Percentiles rank a stretch among this genome's conserved stretches.
Evolutionary conservation across 2,329 filamentous ascomycete genomes (phyloP).

Genomic region (Colletotrichum destructivum): DNA sequence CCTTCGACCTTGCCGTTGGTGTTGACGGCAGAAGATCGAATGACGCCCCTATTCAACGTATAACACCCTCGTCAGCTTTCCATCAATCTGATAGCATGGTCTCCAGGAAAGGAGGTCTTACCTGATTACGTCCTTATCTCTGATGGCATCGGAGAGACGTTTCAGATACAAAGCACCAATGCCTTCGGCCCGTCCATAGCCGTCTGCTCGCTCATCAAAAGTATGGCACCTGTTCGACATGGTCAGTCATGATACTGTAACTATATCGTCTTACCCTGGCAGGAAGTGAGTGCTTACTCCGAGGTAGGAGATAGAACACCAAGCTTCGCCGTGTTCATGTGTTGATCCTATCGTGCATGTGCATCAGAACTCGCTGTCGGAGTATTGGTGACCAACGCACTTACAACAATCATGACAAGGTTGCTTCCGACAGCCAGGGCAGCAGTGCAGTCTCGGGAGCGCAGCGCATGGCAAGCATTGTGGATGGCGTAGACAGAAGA

Average conservation of each 20-base stretch:
- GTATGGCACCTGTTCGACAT: conserved; percentile 3
- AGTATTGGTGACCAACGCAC: not conserved
- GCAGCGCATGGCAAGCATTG: not conserved
- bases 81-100: not conserved
- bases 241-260: not conserved
- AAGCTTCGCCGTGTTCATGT: conserved; percentile 2
- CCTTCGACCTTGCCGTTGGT: not conserved
- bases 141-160: not conserved
- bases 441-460: not conserved
- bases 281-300: not conserved
- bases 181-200: not conserved
- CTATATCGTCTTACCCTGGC: not conserved
- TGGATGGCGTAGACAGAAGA: not conserved
- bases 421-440: conserved; percentile 8
- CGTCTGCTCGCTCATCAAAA: not conserved
- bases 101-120: not conserved
- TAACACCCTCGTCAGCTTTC: not conserved
- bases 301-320: not conserved
- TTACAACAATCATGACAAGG: conserved; percentile 12
- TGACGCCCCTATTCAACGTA: not conserved
- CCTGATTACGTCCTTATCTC: not conserved
- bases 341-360: not conserved
- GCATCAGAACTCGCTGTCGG: not conserved
- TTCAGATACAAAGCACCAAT: not conserved
- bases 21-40: not conserved